A percentile compares a stretch with the other conserved stretches of the same genome.
Conservation (phyloP, 2,329 filamentous ascomycete genomes). For the Alternaria brassicae region DNA sequence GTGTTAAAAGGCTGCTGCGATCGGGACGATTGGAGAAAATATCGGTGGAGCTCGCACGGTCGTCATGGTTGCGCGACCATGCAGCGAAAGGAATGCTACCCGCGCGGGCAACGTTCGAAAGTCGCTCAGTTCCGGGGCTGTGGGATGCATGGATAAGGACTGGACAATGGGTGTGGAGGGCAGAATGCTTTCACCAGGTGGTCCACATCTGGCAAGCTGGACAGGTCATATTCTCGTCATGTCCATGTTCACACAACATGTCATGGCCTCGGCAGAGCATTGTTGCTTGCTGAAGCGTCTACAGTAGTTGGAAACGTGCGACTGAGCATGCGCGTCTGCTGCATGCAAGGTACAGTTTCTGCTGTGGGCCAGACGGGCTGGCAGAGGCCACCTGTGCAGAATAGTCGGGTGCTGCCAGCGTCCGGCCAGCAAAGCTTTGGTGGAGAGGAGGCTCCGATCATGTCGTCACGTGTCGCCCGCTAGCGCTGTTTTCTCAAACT, state of each 20-base stretch:
- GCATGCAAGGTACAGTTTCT: slow-evolving; percentile 8
- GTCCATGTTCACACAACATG: background rate
- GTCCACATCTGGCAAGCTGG: background rate
- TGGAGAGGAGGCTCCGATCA: background rate
- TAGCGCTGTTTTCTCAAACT: slow-evolving; percentile 23
- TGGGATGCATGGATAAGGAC: background rate
- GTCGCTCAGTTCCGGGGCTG: slow-evolving; percentile 12
- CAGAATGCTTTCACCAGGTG: background rate
- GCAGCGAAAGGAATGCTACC: slow-evolving; percentile 8
- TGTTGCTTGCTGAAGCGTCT: background rate
- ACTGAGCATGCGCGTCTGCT: background rate
- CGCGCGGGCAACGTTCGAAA: slow-evolving; percentile 15
- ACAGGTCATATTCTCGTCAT: background rate
- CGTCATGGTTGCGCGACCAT: slow-evolving; percentile 13
- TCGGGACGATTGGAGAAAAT: slow-evolving; percentile 35
- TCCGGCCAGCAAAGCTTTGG: background rate
- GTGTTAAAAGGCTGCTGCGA: slow-evolving; percentile 37
- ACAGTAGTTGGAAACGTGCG: background rate
- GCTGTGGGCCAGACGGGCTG: background rate
- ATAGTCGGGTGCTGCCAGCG: background rate
- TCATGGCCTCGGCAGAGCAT: slow-evolving; percentile 7
- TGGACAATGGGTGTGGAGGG: background rate
- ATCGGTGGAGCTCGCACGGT: slow-evolving; percentile 29
- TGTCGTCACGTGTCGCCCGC: slow-evolving; percentile 22
- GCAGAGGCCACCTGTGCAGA: background rate